These are phyloP conservation scores for Irpex rosettiformis DNA, from an alignment of 1,284 basidiomycete genomes.

Conservation along the genomic window DNA sequence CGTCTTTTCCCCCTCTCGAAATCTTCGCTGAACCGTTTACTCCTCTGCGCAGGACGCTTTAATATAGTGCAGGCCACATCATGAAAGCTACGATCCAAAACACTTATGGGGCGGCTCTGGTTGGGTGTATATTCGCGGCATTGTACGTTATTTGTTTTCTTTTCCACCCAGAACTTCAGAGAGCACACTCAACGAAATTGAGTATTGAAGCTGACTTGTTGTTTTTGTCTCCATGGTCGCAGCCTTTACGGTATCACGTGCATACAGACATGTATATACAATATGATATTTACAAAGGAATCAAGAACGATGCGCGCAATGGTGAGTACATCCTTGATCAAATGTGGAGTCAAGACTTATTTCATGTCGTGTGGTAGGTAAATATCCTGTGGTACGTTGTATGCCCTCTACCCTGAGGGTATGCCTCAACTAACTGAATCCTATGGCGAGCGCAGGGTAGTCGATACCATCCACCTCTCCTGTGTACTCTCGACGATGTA, in stretches of 20 bases:
- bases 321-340: not conserved
- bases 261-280: conserved; percentile 1
- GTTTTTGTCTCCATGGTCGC: not conserved
- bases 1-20: too few relatives aligned
- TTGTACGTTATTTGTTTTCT: not conserved
- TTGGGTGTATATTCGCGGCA: not conserved
- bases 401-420: not conserved
- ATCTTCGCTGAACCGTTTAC: not conserved
- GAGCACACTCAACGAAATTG: too few relatives aligned
- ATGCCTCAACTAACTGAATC: not conserved
- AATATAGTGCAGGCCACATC: not conserved
- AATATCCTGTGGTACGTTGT: not conserved
- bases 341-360: not conserved
- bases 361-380: not conserved
- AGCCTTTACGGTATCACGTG: conserved; percentile 1
- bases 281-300: not conserved
- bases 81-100: conserved; percentile 1
- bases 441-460: not conserved
- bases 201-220: not conserved
- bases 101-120: not conserved
- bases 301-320: not conserved
- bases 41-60: not conserved
- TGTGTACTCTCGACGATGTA: not conserved
- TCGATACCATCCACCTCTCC: not conserved
- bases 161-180: too few relatives aligned